Evolutionary conservation across 139 green algal genomes (phyloP).

Genomic region (Chlorella sp.): DNA sequence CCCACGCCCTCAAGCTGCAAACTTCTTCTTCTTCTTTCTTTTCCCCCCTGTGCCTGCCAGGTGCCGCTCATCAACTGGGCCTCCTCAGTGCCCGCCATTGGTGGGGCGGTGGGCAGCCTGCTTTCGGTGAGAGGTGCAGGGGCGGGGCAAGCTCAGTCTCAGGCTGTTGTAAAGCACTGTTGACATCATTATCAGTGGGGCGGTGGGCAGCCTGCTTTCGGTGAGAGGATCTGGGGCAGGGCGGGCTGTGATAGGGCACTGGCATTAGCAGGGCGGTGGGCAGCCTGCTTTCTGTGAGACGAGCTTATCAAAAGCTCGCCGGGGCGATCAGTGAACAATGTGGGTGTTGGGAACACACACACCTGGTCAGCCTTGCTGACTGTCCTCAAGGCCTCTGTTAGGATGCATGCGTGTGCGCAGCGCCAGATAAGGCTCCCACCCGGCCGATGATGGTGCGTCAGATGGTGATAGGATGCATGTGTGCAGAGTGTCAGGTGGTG

Average conservation of each 20-base stretch:
- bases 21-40: too few species aligned
- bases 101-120: conserved; percentile 35
- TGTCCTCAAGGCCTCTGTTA: background rate
- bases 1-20: too few species aligned
- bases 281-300: too few species aligned
- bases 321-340: too few species aligned
- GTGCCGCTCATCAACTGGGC: conserved; percentile 79
- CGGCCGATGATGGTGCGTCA: too few species aligned
- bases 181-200: conserved; percentile 35
- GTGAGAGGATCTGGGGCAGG: background rate
- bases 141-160: background rate
- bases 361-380: background rate
- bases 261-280: too few species aligned
- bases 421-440: too few species aligned
- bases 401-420: background rate
- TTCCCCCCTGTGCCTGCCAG: conserved; percentile 39
- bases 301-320: too few species aligned
- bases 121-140: conserved; percentile 15
- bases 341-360: too few species aligned
- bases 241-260: too few species aligned
- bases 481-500: background rate
- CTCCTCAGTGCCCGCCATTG: conserved; percentile 45
- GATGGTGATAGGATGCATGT: too few species aligned
- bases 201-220: conserved; percentile 40
- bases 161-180: too few species aligned